A percentile compares a stretch with the other conserved stretches of the same genome.
These are phyloP conservation scores for Polygonum aviculare DNA, from an alignment of 148 eudicot genomes.

Conservation along the genomic window DNA sequence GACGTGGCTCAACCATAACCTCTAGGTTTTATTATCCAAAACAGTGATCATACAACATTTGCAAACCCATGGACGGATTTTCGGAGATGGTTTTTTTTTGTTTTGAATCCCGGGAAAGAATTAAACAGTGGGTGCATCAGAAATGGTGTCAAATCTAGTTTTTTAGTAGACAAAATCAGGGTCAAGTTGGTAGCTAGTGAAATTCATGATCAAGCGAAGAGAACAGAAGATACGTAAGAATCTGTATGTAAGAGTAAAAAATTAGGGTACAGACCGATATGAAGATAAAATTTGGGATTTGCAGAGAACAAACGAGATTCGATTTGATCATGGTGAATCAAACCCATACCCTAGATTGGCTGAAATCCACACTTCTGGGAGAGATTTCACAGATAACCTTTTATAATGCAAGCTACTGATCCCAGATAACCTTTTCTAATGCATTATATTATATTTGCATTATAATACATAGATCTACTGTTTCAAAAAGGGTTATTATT, in stretches of 20 bases:
- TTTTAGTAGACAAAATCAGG: neutral
- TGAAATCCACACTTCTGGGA: neutral
- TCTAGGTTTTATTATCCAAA: conserved; percentile 4
- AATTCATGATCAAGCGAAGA: neutral
- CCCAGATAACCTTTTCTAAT: no score
- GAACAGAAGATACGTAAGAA: neutral
- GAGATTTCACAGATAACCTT: neutral
- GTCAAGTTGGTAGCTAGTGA: neutral
- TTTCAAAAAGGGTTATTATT: no score
- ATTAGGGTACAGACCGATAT: neutral
- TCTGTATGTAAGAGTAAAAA: neutral
- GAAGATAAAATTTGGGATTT: neutral
- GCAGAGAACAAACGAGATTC: neutral
- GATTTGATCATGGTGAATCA: neutral
- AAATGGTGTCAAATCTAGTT: conserved; percentile 2
- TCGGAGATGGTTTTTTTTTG: neutral
- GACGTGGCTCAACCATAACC: conserved; percentile 3
- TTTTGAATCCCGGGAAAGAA: neutral
- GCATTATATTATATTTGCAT: no score
- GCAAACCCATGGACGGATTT: neutral
- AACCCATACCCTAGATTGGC: neutral
- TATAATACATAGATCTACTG: no score
- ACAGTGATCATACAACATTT: neutral
- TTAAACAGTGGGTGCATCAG: neutral
- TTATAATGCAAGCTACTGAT: neutral